A percentile compares a stretch with the other conserved stretches of the same genome.
Evolutionary conservation across 2,329 filamentous ascomycete species (phyloP).

Genomic region (Arthrinium phaeospermum): DNA sequence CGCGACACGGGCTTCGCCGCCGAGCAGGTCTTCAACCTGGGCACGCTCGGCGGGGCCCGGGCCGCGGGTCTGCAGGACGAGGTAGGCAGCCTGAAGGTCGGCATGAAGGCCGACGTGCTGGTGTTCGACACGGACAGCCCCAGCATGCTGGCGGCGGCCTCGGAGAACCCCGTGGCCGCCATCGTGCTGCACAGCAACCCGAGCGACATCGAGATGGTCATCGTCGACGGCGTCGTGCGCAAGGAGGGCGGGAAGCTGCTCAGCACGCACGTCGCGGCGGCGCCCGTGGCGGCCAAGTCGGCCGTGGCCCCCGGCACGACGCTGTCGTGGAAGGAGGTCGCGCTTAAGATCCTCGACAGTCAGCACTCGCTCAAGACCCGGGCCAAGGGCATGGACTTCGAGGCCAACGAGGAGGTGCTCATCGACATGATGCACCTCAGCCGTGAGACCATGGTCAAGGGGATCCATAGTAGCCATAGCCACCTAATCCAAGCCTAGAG

Average conservation of each 20-base stretch:
- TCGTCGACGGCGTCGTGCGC: slow-evolving; percentile 26
- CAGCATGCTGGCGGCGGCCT: slow-evolving; percentile 26
- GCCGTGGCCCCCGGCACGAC: slow-evolving; percentile 15
- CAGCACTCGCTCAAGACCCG: slow-evolving; percentile 20
- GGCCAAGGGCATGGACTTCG: slow-evolving; percentile 22
- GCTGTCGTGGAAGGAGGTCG: slow-evolving; percentile 25
- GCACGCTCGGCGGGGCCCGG: slow-evolving; percentile 51
- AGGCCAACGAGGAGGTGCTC: slow-evolving; percentile 16
- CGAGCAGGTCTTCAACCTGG: slow-evolving; percentile 54
- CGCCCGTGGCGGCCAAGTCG: slow-evolving; percentile 11
- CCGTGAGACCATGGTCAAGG: slow-evolving; percentile 21
- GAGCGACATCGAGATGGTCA: slow-evolving; percentile 27
- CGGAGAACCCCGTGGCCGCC: slow-evolving; percentile 27
- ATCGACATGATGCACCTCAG: slow-evolving; percentile 21
- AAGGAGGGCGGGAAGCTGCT: slow-evolving; percentile 25
- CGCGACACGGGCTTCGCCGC: slow-evolving; percentile 38
- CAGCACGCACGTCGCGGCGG: slow-evolving; percentile 21
- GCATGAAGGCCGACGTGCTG: slow-evolving; percentile 54
- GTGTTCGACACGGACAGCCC: slow-evolving; percentile 45
- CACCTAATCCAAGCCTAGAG: slow-evolving; percentile 1
- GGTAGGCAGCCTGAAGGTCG: slow-evolving; percentile 51
- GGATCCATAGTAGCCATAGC: slow-evolving; percentile 1
- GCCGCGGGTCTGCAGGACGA: slow-evolving; percentile 47
- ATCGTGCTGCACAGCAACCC: slow-evolving; percentile 28
- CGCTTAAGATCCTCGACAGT: slow-evolving; percentile 21